These are phyloP conservation scores for Wallacemonas rigidus DNA, from an alignment of 208 protist genomes.

Conservation along the genomic window DNA sequence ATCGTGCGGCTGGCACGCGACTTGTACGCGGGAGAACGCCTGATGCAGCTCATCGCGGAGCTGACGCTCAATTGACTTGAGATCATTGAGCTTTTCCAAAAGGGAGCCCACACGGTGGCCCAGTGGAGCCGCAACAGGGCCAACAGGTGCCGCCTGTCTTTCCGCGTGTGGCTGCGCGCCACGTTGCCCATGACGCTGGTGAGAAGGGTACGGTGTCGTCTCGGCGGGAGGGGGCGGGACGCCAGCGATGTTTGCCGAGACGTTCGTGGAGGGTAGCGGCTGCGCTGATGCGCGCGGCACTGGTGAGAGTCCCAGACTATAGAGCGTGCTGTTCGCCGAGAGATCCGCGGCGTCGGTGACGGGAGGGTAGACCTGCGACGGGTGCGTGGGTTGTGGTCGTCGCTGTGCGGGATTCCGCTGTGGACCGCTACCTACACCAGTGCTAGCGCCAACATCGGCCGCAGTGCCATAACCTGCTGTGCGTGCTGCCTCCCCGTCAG, in stretches of 20 bases:
- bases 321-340: neutral
- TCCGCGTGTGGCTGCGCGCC: neutral
- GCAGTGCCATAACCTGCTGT: neutral
- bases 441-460: too few species aligned
- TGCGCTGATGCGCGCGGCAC: conserved; percentile 13
- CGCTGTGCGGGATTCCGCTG: neutral
- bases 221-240: neutral
- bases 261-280: conserved; percentile 9
- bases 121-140: too few species aligned
- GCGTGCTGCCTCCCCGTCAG: neutral
- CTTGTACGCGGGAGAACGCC: neutral
- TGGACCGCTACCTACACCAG: neutral
- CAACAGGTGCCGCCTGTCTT: neutral
- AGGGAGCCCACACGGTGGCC: neutral
- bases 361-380: neutral
- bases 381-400: neutral
- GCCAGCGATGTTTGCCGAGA: neutral
- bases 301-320: conserved; percentile 7
- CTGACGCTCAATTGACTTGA: conserved; percentile 6
- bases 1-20: neutral
- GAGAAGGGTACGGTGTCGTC: neutral
- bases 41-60: conserved; percentile 7
- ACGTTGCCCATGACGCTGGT: neutral
- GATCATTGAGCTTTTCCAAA: conserved; percentile 7
- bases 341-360: neutral